Evolutionary conservation across 768 basidiomycete species (phyloP).

Genomic region (Crassisporium funariophilum): DNA sequence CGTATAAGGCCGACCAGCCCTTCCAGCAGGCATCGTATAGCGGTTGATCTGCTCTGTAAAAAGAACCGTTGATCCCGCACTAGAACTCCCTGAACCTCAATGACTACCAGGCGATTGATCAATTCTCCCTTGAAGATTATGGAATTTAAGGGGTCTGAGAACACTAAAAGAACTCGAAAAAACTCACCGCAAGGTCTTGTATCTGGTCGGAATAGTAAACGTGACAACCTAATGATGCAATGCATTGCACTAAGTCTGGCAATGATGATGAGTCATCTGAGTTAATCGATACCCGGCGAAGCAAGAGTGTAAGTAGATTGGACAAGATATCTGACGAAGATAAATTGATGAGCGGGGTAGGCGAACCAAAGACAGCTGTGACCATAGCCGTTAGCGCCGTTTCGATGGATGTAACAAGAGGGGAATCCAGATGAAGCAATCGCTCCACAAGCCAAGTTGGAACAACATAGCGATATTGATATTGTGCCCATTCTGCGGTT

Average conservation of each 20-base stretch:
- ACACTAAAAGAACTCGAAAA: neutral
- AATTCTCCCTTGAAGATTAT: constrained; percentile 60
- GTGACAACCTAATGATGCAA: constrained; percentile 84
- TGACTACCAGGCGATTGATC: constrained; percentile 67
- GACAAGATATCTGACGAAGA: constrained; percentile 89
- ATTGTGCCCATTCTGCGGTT: constrained; percentile 85
- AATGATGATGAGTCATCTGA: constrained; percentile 68
- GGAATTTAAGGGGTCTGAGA: constrained; percentile 5
- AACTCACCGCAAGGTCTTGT: constrained; percentile 75
- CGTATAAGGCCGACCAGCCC: constrained; percentile 71
- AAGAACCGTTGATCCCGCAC: constrained; percentile 35
- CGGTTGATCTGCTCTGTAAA: constrained; percentile 53
- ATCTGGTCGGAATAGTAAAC: constrained; percentile 97
- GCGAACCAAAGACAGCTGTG: constrained; percentile 78
- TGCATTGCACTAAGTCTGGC: constrained; percentile 68
- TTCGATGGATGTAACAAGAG: constrained; percentile 51
- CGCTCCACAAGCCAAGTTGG: constrained; percentile 84
- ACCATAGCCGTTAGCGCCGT: constrained; percentile 75
- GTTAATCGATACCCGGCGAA: constrained; percentile 67
- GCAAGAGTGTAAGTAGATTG: constrained; percentile 71
- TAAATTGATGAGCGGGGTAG: constrained; percentile 82
- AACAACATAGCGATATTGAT: constrained; percentile 91
- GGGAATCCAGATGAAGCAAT: constrained; percentile 61
- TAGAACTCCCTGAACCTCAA: constrained; percentile 66
- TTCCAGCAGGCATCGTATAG: constrained; percentile 70